phyloP scores from a whole-genome alignment of 1,284 basidiomycete genomes.

The Moesziomyces aphidis region DNA sequence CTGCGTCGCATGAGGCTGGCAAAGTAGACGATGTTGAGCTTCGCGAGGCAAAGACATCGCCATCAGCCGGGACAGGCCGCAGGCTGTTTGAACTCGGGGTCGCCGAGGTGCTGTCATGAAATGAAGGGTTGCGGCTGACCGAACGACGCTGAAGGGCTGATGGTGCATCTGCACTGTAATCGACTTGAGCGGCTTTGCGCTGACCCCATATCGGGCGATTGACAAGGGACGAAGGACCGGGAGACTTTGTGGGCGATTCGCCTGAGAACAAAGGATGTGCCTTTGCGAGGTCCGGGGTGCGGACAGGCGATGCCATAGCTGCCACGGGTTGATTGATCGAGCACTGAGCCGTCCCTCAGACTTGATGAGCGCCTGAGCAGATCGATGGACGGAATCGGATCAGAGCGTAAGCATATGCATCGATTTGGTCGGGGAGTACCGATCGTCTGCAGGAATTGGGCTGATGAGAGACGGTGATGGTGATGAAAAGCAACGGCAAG shows the following conservation, averaged over 20 bases:
- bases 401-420: too few relatives aligned
- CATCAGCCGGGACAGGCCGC: conserved; percentile 26
- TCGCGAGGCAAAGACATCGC: conserved; percentile 30
- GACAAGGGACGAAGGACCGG: conserved; percentile 39
- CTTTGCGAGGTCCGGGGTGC: conserved; percentile 14
- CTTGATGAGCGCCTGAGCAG: neutral
- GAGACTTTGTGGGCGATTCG: conserved; percentile 44
- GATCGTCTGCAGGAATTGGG: too few relatives aligned
- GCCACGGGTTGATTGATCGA: neutral
- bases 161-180: conserved; percentile 31
- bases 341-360: too few relatives aligned
- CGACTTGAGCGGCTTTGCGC: conserved; percentile 29
- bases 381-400: too few relatives aligned
- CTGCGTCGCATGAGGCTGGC: neutral
- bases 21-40: neutral
- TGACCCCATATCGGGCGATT: conserved; percentile 51
- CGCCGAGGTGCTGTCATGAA: conserved; percentile 13
- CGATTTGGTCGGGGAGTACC: too few relatives aligned
- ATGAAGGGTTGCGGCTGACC: conserved; percentile 31
- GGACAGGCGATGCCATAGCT: conserved; percentile 28
- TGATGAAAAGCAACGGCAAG: too few relatives aligned
- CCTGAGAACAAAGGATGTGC: conserved; percentile 44
- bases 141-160: conserved; percentile 18
- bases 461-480: too few relatives aligned
- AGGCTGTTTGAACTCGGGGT: conserved; percentile 7